These are phyloP conservation scores for Aurinia saxatilis DNA, from an alignment of 345 rosid species.

Conservation along the genomic window DNA sequence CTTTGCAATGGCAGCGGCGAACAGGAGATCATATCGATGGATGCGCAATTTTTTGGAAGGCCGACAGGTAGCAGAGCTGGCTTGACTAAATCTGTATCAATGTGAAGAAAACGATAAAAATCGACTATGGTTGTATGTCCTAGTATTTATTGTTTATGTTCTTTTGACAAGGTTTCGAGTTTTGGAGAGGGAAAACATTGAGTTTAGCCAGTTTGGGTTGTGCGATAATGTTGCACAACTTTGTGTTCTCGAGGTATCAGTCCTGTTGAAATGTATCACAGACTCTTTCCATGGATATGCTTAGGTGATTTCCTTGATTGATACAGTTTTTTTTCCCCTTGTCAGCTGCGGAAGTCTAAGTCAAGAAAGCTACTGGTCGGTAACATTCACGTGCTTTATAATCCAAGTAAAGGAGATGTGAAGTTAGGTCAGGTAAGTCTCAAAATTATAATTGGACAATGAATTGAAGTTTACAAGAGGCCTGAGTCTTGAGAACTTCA, in stretches of 20 bases:
- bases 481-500: neutral
- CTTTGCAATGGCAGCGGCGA: conserved; percentile 55
- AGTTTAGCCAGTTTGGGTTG: conserved; percentile 58
- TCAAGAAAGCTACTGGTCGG: conserved; percentile 58
- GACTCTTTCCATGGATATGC: neutral
- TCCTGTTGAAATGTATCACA: neutral
- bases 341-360: conserved; percentile 45
- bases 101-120: neutral
- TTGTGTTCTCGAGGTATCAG: conserved; percentile 61
- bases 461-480: neutral
- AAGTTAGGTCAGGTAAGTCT: conserved; percentile 73
- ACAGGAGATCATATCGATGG: conserved; percentile 74
- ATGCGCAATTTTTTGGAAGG: conserved; percentile 79
- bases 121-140: neutral
- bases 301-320: conserved; percentile 28
- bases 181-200: conserved; percentile 55
- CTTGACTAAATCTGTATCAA: neutral
- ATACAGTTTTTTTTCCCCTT: conserved; percentile 26
- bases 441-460: neutral
- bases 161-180: conserved; percentile 44
- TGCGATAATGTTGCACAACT: conserved; percentile 79
- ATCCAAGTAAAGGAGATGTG: conserved; percentile 66
- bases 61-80: conserved; percentile 40
- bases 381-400: conserved; percentile 65
- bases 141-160: neutral